phyloP scores from a whole-genome alignment of 805 yeast genomes.

The Metschnikowia noctiluminum region DNA sequence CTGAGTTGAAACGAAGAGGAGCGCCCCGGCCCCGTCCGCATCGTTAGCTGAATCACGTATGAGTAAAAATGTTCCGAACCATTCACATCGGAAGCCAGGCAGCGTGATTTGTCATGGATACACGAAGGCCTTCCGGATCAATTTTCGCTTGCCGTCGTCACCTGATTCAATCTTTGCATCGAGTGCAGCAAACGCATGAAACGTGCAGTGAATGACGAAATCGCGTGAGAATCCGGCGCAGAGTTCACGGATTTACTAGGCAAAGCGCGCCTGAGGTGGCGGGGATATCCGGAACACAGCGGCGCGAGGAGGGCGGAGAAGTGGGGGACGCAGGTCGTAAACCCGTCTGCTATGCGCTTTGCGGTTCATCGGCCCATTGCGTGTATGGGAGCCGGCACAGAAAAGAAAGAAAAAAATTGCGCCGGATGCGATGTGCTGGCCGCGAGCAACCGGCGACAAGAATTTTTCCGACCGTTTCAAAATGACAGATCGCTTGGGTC shows the following conservation, averaged over 20 bases:
- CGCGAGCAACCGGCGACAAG: neutral
- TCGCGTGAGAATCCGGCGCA: neutral
- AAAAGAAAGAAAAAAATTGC: neutral
- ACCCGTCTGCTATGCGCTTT: conserved; percentile 5
- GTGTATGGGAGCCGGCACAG: neutral
- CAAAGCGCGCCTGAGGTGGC: neutral
- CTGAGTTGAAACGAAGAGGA: too few species aligned
- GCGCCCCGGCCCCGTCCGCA: neutral
- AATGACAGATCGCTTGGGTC: neutral
- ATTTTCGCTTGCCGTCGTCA: neutral
- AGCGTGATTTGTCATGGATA: neutral
- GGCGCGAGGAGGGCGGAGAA: conserved; percentile 2
- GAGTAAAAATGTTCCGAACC: neutral
- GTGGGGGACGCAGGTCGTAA: conserved; percentile 10
- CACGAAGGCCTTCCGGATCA: neutral
- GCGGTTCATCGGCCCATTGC: conserved; percentile 1
- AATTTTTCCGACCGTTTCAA: neutral
- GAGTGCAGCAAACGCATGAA: neutral
- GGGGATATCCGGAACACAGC: conserved; percentile 7
- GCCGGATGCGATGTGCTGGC: neutral
- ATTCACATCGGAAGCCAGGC: neutral
- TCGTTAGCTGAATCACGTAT: neutral
- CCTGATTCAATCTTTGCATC: neutral
- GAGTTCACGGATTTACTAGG: neutral
- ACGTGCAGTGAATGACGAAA: neutral